phyloP scores from a whole-genome alignment of 2,329 filamentous ascomycete species.

The Huntiella savannae region DNA sequence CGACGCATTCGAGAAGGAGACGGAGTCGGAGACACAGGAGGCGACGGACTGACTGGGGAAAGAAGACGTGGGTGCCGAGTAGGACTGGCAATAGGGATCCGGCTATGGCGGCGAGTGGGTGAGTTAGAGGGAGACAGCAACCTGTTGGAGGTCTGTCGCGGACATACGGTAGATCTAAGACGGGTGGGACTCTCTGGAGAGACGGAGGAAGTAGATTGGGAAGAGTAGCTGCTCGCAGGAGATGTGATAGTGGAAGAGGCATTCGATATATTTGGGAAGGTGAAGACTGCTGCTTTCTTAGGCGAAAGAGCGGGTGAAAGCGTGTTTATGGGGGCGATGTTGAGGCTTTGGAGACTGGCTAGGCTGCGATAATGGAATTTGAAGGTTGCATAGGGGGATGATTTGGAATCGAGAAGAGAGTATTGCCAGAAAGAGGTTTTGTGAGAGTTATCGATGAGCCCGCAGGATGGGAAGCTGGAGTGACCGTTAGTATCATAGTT shows the following conservation, averaged over 20 bases:
- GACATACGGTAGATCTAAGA: not conserved
- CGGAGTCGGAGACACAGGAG: not conserved
- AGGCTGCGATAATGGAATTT: constrained; percentile 37
- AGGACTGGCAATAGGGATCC: not conserved
- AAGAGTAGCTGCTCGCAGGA: too few relatives aligned
- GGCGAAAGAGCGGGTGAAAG: not conserved
- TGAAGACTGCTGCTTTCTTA: not conserved
- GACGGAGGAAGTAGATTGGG: too few relatives aligned
- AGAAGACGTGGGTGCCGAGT: not conserved
- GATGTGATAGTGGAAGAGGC: too few relatives aligned
- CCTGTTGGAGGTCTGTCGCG: not conserved
- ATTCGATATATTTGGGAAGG: not conserved
- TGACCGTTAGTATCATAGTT: not conserved
- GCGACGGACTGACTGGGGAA: not conserved
- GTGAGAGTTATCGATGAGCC: constrained; percentile 31
- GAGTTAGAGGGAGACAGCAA: not conserved
- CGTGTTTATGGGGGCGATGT: constrained; percentile 23
- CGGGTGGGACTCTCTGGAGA: too few relatives aligned
- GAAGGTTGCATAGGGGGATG: constrained; percentile 33
- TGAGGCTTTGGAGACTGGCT: constrained; percentile 28
- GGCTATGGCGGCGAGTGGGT: not conserved
- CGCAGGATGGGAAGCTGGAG: constrained; percentile 32
- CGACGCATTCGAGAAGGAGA: not conserved
- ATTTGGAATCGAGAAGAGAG: constrained; percentile 29
- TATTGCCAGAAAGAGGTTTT: constrained; percentile 33